phyloP scores from a whole-genome alignment of 306 rosid genomes.

The Styphnolobium japonicum region DNA sequence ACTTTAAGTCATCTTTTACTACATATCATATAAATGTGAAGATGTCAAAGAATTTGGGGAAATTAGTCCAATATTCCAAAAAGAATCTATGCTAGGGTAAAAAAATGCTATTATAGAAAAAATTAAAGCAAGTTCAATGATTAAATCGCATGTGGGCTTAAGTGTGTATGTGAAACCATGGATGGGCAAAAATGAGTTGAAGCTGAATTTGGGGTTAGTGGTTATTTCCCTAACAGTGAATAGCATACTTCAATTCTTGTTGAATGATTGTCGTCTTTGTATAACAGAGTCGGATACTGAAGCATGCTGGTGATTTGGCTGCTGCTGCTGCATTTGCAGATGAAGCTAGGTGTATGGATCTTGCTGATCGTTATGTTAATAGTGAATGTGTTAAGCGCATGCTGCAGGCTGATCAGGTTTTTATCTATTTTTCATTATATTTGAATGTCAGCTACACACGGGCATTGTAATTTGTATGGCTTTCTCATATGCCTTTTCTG shows the following conservation, averaged over 20 bases:
- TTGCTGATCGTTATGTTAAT: conserved; percentile 94
- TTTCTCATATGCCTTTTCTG: conserved; percentile 22
- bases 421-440: neutral
- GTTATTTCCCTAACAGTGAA: neutral
- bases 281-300: conserved; percentile 91
- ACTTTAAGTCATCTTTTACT: neutral
- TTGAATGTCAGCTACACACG: neutral
- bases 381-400: conserved; percentile 97
- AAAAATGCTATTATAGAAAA: neutral
- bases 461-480: neutral
- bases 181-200: conserved; percentile 8
- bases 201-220: neutral
- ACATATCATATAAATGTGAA: neutral
- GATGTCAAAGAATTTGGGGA: conserved; percentile 3
- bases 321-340: conserved; percentile 96
- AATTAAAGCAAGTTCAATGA: neutral
- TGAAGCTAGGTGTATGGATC: conserved; percentile 97
- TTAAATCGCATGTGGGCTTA: neutral
- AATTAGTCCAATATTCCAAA: neutral
- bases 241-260: neutral
- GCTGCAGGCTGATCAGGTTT: conserved; percentile 98
- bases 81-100: neutral
- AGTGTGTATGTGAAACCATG: neutral
- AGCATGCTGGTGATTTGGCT: conserved; percentile 91
- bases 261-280: conserved; percentile 28